Evolutionary conservation across 345 rosid genomes (phyloP), one percentile per base, ranked within the genome.

Genomic region (Dipteronia dyeriana): DNA sequence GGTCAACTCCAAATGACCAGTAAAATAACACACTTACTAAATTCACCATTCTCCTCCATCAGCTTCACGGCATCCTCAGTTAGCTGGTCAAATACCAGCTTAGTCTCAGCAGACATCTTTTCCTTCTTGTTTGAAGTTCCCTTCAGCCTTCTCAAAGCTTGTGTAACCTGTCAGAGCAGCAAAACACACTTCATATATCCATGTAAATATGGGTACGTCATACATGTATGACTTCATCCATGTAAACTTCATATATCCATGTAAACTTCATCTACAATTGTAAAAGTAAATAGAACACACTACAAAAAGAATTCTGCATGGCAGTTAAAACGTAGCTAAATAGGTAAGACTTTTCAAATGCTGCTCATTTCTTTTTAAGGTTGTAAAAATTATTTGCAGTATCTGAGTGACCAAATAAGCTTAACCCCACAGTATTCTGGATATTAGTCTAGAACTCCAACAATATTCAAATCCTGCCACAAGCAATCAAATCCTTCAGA

Each of bases 31-130:
- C 57, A 88, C 95, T 92, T 87, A 96, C 99, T 82, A 84, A 86
- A 91, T 74, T 97, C 98, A 62, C 99, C 99, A 74, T 91, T 74
- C 68, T 74, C 84, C 79, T 87, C 91, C 87, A 94, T 84, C 76
- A 97, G 85, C 80, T 78, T 91, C 88, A 86, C 85, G 29, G 99
- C 93, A 88, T 94, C 97, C 82, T 97, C 99, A 64, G 99, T 97
- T 80, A 97, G 91, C 88, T 90, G 93, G 85, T 97, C 98, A 87
- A 97, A 97, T n/a, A 91, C 79, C 65, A 4, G 85, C 80, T 97
- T 91, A 5, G 90, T 91, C 85, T 91, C 96, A 62, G 90, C 71
- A 5, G 92, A 82, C 99, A 94, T 97, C 81, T 91, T 97, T 82
- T 87, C 94, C 82, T 91, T 97, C 82, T 86, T 90, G 79, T 88